These are phyloP conservation scores for Penicillium macrosclerotiorum DNA, from an alignment of 495 filamentous ascomycete genomes.

Conservation along the genomic window DNA sequence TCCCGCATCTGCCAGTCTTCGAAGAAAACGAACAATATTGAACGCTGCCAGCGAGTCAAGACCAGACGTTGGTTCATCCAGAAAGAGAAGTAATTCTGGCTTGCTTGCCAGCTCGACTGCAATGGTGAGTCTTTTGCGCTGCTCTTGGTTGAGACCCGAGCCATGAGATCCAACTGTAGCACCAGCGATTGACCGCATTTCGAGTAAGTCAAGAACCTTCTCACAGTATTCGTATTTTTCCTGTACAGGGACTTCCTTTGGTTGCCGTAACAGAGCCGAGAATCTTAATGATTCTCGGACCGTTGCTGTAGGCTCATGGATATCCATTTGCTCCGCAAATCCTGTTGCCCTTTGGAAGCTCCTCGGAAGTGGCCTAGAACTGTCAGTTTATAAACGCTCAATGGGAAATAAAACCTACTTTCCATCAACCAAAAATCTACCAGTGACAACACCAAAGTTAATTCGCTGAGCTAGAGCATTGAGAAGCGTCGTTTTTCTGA, in stretches of 20 bases:
- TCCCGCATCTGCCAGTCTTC: constrained; percentile 64
- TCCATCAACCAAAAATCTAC: constrained; percentile 55
- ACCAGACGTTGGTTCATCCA: constrained; percentile 79
- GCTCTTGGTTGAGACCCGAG: constrained; percentile 57
- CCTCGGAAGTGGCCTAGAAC: constrained; percentile 37
- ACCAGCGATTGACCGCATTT: constrained; percentile 57
- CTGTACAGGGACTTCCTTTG: constrained; percentile 49
- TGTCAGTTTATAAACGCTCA: constrained; percentile 8
- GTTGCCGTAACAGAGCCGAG: constrained; percentile 58
- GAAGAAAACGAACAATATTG: constrained; percentile 63
- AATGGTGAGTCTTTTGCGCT: constrained; percentile 64
- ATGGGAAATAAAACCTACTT: constrained; percentile 28
- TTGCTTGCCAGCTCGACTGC: constrained; percentile 69
- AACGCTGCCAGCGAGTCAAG: constrained; percentile 64
- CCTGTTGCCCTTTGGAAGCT: constrained; percentile 54
- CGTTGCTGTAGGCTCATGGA: constrained; percentile 60
- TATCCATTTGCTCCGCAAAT: constrained; percentile 63
- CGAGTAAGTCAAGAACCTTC: constrained; percentile 57
- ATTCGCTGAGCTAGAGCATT: constrained; percentile 56
- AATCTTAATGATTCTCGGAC: constrained; percentile 61
- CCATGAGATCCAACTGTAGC: constrained; percentile 54
- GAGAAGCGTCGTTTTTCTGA: constrained; percentile 54
- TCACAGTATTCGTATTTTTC: constrained; percentile 66
- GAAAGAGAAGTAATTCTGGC: constrained; percentile 64
- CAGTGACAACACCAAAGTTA: constrained; percentile 51